A percentile compares a stretch with the other conserved stretches of the same genome.
Evolutionary conservation across 169 alveolate species (phyloP).

Genomic region (Plasmodium berghei): DNA sequence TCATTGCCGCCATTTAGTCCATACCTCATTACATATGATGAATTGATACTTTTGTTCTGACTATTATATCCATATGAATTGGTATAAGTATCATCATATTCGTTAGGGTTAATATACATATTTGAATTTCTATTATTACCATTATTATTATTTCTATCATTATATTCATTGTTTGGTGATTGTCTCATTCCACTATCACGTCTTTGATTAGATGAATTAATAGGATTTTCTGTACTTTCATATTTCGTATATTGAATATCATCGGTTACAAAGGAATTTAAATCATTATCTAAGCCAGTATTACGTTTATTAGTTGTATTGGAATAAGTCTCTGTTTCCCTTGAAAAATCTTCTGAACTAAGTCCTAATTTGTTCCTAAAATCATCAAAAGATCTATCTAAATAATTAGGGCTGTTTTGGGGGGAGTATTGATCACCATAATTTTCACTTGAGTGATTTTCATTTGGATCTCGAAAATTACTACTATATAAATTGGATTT

Average conservation of each 20-base stretch:
- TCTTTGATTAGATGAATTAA: not conserved
- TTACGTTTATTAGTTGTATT: not conserved
- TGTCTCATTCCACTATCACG: conserved; percentile 8
- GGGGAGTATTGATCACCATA: not conserved
- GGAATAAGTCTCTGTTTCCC: not conserved
- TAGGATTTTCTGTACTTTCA: not conserved
- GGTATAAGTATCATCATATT: not conserved
- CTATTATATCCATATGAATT: too few relatives aligned
- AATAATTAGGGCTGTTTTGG: not conserved
- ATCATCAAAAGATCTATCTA: conserved; percentile 45
- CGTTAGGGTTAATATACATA: not conserved
- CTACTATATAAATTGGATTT: too few relatives aligned
- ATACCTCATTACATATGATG: too few relatives aligned
- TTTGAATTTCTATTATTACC: not conserved
- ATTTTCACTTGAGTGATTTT: not conserved
- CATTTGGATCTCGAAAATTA: not conserved
- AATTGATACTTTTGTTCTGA: too few relatives aligned
- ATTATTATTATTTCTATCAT: not conserved
- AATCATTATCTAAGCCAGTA: not conserved
- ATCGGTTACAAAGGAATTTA: not conserved
- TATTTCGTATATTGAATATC: conserved; percentile 7
- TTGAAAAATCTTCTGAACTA: conserved; percentile 14
- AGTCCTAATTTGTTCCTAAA: conserved; percentile 48
- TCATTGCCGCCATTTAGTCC: too few relatives aligned
- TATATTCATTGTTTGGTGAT: not conserved